A percentile compares a stretch with the other conserved stretches of the same genome.
Evolutionary conservation across 805 yeast genomes (phyloP).

Genomic region (Phaffomyces thermotolerans): DNA sequence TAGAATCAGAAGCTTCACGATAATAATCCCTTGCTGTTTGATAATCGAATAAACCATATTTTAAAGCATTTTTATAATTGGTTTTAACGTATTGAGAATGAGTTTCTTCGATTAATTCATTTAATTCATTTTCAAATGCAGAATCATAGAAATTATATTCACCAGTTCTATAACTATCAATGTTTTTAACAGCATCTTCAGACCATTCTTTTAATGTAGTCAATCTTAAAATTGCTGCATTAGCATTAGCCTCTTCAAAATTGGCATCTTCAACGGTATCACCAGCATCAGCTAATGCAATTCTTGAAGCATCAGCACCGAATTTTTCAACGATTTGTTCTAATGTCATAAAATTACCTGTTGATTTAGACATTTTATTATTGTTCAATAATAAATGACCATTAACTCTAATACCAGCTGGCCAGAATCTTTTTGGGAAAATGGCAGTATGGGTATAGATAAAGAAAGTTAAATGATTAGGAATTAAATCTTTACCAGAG

Average conservation of each 20-base stretch:
- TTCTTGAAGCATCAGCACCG: conserved; percentile 97
- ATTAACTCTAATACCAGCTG: conserved; percentile 85
- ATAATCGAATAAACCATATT: conserved; percentile 86
- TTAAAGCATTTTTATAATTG: conserved; percentile 82
- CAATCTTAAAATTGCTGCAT: conserved; percentile 93
- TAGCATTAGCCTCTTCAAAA: conserved; percentile 93
- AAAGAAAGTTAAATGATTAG: conserved; percentile 95
- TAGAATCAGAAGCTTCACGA: conserved; percentile 63
- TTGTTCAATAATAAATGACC: conserved; percentile 94
- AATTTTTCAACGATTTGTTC: conserved; percentile 77
- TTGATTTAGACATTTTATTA: conserved; percentile 96
- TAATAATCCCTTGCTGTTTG: conserved; percentile 95
- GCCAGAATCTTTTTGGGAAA: conserved; percentile 91
- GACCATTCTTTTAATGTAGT: conserved; percentile 93
- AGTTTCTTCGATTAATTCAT: conserved; percentile 67
- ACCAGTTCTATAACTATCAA: conserved; percentile 48
- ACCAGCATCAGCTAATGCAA: conserved; percentile 98
- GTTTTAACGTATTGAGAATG: conserved; percentile 64
- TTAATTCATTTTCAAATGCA: conserved; percentile 93
- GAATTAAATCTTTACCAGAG: conserved; percentile 95
- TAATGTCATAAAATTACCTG: conserved; percentile 94
- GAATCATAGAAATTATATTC: conserved; percentile 62
- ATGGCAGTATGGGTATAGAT: conserved; percentile 88
- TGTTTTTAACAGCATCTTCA: conserved; percentile 58
- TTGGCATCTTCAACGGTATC: conserved; percentile 97